Conservation (phyloP, 2,329 filamentous ascomycete species). For the Chaetomium olivaceum region DNA sequence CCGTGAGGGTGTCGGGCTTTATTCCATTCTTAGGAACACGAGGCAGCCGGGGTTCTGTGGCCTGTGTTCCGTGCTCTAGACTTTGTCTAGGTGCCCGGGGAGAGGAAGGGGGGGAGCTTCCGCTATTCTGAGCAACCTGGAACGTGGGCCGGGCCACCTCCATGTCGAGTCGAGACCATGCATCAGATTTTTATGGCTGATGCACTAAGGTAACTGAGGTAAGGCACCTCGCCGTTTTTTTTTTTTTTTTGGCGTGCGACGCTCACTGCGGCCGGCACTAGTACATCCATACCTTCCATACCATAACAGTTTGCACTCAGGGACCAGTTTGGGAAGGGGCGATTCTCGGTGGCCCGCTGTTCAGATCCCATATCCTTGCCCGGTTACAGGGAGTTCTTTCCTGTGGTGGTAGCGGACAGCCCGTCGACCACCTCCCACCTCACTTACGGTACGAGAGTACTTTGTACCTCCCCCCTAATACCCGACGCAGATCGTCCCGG, state of each 20-base stretch:
- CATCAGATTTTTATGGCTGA: background rate
- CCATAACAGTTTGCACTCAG: background rate
- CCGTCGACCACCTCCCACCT: too few relatives aligned
- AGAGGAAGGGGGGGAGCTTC: background rate
- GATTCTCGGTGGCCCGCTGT: background rate
- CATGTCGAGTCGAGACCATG: background rate
- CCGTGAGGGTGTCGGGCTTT: conserved; percentile 10
- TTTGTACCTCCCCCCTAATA: background rate
- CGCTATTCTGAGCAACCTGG: background rate
- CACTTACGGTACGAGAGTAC: too few relatives aligned
- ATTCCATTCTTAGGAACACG: conserved; percentile 12
- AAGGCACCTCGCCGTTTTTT: background rate
- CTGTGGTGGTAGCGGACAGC: background rate
- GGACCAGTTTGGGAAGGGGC: conserved; percentile 1
- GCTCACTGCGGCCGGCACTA: background rate
- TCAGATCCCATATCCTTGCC: background rate
- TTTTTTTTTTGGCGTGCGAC: background rate
- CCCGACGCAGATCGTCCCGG: conserved; percentile 16
- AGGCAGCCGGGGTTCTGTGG: conserved; percentile 10
- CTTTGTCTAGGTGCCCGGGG: background rate
- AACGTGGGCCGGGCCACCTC: background rate
- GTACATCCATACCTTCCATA: too few relatives aligned
- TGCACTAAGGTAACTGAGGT: too few relatives aligned
- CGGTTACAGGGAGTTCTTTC: background rate
- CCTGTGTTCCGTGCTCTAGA: background rate